A percentile compares a stretch with the other conserved stretches of the same genome.
These are phyloP conservation scores for Teunomyces aglyptinius DNA, from an alignment of 805 yeast genomes.

Conservation along the genomic window DNA sequence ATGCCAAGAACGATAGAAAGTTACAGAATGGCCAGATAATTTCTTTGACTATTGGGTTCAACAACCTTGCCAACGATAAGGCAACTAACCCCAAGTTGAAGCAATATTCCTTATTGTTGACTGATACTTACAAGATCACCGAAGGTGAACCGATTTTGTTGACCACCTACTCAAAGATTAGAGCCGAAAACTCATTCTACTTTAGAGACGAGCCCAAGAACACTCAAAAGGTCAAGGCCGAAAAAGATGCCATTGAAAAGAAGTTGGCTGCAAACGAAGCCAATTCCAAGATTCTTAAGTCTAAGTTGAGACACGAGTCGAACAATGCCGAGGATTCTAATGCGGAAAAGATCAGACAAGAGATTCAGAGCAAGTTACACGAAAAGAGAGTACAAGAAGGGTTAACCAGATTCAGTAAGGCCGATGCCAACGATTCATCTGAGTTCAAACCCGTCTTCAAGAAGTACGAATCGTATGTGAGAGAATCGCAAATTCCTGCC, in stretches of 20 bases:
- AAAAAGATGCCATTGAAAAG: constrained; percentile 36
- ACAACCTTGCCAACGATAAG: constrained; percentile 50
- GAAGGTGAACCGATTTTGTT: constrained; percentile 59
- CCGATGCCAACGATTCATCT: constrained; percentile 63
- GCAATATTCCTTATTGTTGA: constrained; percentile 66
- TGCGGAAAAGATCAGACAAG: constrained; percentile 77
- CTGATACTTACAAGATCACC: constrained; percentile 78
- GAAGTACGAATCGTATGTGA: constrained; percentile 88
- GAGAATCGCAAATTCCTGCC: constrained; percentile 89
- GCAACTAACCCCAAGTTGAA: constrained; percentile 50
- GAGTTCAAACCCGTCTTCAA: constrained; percentile 76
- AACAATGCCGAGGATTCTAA: constrained; percentile 65
- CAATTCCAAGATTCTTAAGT: constrained; percentile 68
- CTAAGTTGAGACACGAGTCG: constrained; percentile 76
- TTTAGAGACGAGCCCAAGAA: constrained; percentile 61
- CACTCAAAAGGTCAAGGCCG: constrained; percentile 33
- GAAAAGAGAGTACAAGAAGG: constrained; percentile 87
- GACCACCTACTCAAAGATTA: constrained; percentile 70
- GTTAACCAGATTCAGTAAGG: constrained; percentile 72
- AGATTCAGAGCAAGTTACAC: constrained; percentile 79
- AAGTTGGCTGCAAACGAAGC: constrained; percentile 27
- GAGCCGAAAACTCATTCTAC: constrained; percentile 78
- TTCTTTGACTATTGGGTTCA: constrained; percentile 75
- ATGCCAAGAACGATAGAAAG: constrained; percentile 65
- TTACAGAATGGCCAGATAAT: constrained; percentile 73